phyloP scores from a whole-genome alignment of 2,329 filamentous ascomycete genomes.

The Tolypocladium cylindrosporum region DNA sequence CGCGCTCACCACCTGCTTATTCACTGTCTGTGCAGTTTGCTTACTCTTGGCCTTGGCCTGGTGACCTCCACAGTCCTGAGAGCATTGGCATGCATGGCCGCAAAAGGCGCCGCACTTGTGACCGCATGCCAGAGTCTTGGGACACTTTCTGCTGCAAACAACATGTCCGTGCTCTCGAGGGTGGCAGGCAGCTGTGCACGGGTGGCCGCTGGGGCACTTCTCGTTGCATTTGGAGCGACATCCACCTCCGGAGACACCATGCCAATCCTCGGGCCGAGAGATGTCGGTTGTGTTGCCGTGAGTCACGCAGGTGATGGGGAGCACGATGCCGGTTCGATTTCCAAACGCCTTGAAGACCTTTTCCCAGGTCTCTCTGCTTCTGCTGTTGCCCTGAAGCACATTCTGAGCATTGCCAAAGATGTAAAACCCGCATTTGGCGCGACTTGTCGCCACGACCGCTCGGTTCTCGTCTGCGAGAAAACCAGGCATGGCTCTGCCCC shows the following conservation, averaged over 20 bases:
- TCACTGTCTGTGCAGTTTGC: no score
- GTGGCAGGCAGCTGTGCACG: slow-evolving; percentile 11
- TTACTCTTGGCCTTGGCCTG: no score
- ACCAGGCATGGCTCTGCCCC: slow-evolving; percentile 39
- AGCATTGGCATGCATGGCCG: neutral
- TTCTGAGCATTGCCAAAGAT: slow-evolving; percentile 68
- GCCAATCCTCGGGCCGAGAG: slow-evolving; percentile 42
- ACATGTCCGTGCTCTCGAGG: neutral
- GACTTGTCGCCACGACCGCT: slow-evolving; percentile 49
- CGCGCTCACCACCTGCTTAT: no score
- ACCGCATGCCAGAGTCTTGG: neutral
- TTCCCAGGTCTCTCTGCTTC: slow-evolving; percentile 30
- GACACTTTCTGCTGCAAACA: neutral
- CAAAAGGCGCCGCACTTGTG: neutral
- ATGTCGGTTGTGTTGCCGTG: slow-evolving; percentile 46
- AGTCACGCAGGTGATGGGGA: slow-evolving; percentile 55
- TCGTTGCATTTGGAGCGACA: slow-evolving; percentile 7
- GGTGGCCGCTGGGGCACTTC: slow-evolving; percentile 11
- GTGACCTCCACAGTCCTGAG: neutral
- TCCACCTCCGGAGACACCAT: slow-evolving; percentile 11
- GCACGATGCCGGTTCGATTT: slow-evolving; percentile 18
- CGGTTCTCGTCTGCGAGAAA: slow-evolving; percentile 59
- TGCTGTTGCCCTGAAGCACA: slow-evolving; percentile 32
- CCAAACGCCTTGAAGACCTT: slow-evolving; percentile 29
- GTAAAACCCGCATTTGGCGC: slow-evolving; percentile 71